These are phyloP conservation scores for Asclepias syriaca DNA, from an alignment of 257 asterid species.

Conservation along the genomic window DNA sequence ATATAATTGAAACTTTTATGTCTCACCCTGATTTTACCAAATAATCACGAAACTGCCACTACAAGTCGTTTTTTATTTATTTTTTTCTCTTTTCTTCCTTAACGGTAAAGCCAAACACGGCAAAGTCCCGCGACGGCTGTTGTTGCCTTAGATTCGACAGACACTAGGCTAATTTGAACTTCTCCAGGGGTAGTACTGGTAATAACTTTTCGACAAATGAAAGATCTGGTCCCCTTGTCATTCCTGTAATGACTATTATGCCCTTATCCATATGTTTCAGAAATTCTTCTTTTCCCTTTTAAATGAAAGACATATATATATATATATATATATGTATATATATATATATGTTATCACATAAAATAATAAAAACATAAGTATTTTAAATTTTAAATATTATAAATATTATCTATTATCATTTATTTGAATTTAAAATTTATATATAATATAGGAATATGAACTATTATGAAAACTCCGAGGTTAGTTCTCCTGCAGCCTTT, in stretches of 20 bases:
- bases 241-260: background rate
- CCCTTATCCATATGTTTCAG: background rate
- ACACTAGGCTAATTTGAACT: background rate
- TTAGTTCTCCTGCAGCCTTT: background rate
- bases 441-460: too few relatives aligned
- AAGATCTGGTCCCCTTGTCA: background rate
- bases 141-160: slow-evolving; percentile 24
- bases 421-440: too few relatives aligned
- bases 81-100: slow-evolving; percentile 11
- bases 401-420: too few relatives aligned
- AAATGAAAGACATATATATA: too few relatives aligned
- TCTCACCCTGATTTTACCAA: slow-evolving; percentile 15
- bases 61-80: background rate
- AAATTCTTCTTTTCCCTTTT: too few relatives aligned
- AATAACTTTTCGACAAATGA: background rate
- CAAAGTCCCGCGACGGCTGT: slow-evolving; percentile 37
- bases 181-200: background rate
- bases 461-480: too few relatives aligned
- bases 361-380: too few relatives aligned
- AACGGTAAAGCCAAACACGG: slow-evolving; percentile 31
- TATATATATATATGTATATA: too few relatives aligned
- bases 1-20: slow-evolving; percentile 15
- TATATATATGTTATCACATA: too few relatives aligned
- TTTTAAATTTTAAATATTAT: too few relatives aligned
- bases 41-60: slow-evolving; percentile 45